Percentiles rank a stretch among this genome's conserved stretches.
phyloP scores from a whole-genome alignment of 352 stramenopile species.

The Phytophthora quininea region DNA sequence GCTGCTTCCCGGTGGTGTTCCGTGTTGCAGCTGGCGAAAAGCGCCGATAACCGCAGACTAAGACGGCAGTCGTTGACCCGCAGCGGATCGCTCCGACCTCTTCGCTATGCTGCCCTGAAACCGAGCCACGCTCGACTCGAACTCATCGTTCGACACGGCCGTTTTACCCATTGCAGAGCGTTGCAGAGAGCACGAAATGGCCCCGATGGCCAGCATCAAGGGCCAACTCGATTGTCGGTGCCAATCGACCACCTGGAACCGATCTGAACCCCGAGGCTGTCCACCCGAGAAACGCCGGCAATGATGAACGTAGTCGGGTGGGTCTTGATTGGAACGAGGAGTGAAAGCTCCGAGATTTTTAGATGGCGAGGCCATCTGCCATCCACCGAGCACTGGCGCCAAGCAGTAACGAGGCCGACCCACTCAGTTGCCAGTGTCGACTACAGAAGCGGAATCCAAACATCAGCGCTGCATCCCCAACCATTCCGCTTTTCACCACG shows the following conservation, averaged over 20 bases:
- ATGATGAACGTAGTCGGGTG: constrained; percentile 15
- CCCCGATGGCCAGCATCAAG: background rate
- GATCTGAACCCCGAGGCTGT: constrained; percentile 33
- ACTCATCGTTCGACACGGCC: background rate
- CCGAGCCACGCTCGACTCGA: constrained; percentile 20
- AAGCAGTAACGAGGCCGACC: constrained; percentile 27
- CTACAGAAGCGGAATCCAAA: constrained; percentile 1
- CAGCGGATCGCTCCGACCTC: background rate
- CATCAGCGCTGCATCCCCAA: constrained; percentile 3
- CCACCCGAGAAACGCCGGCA: constrained; percentile 7
- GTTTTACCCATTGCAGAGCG: constrained; percentile 1
- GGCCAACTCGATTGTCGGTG: background rate
- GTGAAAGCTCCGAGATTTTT: background rate
- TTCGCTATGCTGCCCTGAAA: background rate
- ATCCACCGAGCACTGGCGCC: constrained; percentile 25
- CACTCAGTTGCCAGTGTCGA: constrained; percentile 10
- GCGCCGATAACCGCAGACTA: constrained; percentile 18
- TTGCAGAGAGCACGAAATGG: background rate
- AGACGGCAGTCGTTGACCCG: constrained; percentile 17
- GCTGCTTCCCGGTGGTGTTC: background rate
- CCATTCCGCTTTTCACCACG: constrained; percentile 21
- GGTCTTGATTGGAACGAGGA: constrained; percentile 1
- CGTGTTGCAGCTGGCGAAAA: constrained; percentile 2
- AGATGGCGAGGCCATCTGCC: constrained; percentile 16
- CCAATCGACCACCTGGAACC: constrained; percentile 19